Conservation (phyloP, 1,284 basidiomycete genomes). For the Tilletia setariae region DNA sequence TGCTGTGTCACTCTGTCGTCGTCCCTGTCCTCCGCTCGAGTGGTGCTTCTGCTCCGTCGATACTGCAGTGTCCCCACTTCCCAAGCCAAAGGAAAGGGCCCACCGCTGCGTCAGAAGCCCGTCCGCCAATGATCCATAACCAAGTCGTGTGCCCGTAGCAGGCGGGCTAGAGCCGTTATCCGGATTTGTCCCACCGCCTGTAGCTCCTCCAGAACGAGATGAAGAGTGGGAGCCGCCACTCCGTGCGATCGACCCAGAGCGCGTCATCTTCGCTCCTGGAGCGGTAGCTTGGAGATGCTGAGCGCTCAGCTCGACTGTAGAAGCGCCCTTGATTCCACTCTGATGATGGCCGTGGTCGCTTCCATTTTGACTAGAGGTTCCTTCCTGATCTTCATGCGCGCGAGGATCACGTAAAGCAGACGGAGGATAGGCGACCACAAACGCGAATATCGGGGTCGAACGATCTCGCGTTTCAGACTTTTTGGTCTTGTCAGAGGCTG, state of each 20-base stretch:
- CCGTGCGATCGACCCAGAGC: neutral
- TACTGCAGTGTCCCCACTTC: neutral
- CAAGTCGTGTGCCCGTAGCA: neutral
- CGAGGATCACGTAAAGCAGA: neutral
- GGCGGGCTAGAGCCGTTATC: neutral
- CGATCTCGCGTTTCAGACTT: neutral
- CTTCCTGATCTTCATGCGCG: neutral
- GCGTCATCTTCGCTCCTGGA: neutral
- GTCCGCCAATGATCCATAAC: neutral
- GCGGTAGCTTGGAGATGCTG: too few relatives aligned
- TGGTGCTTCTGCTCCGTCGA: too few relatives aligned
- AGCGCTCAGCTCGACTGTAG: too few relatives aligned
- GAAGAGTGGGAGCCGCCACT: neutral
- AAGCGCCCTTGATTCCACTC: too few relatives aligned
- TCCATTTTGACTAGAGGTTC: too few relatives aligned
- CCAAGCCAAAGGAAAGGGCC: constrained; percentile 4
- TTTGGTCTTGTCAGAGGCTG: neutral
- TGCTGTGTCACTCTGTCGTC: neutral
- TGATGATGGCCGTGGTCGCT: neutral
- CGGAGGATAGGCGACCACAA: constrained; percentile 1
- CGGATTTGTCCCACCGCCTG: neutral
- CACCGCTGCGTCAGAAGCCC: constrained; percentile 2
- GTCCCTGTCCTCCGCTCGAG: neutral
- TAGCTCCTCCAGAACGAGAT: too few relatives aligned
- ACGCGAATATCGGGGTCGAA: neutral